Conservation (phyloP, 2,329 filamentous ascomycete genomes). For the Alternaria tenuissima region DNA sequence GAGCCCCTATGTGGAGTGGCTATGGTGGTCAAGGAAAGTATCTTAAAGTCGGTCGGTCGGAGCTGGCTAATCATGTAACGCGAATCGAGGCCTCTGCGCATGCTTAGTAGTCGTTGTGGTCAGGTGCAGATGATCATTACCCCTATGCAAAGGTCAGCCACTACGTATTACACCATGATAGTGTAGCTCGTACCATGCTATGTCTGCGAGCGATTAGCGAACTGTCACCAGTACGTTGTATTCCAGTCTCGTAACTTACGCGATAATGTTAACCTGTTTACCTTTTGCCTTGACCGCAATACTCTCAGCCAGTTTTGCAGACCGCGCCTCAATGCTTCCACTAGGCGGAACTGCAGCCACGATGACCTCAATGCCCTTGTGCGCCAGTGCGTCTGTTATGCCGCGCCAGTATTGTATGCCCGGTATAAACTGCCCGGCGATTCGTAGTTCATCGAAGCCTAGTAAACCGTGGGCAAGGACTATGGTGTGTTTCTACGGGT, state of each 20-base stretch:
- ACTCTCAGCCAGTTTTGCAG: slow-evolving; percentile 60
- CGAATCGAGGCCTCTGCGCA: slow-evolving; percentile 66
- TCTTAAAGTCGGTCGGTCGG: slow-evolving; percentile 72
- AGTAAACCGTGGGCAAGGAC: slow-evolving; percentile 71
- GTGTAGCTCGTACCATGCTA: slow-evolving; percentile 54
- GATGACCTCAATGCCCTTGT: slow-evolving; percentile 67
- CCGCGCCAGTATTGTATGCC: slow-evolving; percentile 71
- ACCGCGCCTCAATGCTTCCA: slow-evolving; percentile 66
- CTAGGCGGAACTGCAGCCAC: slow-evolving; percentile 67
- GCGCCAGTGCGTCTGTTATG: slow-evolving; percentile 65
- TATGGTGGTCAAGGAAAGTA: slow-evolving; percentile 72
- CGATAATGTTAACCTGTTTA: slow-evolving; percentile 70
- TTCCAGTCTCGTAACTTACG: slow-evolving; percentile 54
- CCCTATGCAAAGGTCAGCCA: slow-evolving; percentile 44
- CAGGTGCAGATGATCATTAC: slow-evolving; percentile 33
- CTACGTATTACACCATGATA: neutral
- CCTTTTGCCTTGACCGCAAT: slow-evolving; percentile 64
- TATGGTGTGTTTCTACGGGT: slow-evolving; percentile 60
- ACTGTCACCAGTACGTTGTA: neutral
- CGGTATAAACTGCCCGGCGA: slow-evolving; percentile 63
- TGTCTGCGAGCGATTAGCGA: slow-evolving; percentile 56
- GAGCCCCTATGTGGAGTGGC: slow-evolving; percentile 69
- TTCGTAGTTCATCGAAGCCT: slow-evolving; percentile 69
- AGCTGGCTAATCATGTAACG: slow-evolving; percentile 70
- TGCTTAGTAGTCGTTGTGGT: slow-evolving; percentile 22